A percentile compares a stretch with the other conserved stretches of the same genome.
These are phyloP conservation scores for Fusarium anthophilum DNA, from an alignment of 2,329 filamentous ascomycete genomes.

Conservation along the genomic window DNA sequence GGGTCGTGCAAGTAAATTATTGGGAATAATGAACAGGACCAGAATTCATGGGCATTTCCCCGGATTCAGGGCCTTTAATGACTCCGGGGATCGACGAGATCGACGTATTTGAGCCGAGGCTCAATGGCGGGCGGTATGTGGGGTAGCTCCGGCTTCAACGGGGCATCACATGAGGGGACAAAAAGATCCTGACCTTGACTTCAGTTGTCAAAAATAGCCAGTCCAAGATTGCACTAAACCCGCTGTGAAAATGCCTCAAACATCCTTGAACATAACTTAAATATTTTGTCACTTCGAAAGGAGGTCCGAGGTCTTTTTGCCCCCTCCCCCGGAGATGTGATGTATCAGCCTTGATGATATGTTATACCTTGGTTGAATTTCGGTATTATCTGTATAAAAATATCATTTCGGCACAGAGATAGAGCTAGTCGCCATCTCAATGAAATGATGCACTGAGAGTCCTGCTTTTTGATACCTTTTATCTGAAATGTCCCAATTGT, in stretches of 20 bases:
- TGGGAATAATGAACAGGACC: background rate
- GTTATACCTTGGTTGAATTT: background rate
- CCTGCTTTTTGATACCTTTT: background rate
- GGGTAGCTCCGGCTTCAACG: constrained; percentile 26
- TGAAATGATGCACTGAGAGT: no score
- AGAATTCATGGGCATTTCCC: background rate
- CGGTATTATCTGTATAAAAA: background rate
- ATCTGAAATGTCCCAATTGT: background rate
- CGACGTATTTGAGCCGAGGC: constrained; percentile 40
- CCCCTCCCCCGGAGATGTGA: background rate
- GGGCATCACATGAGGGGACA: background rate
- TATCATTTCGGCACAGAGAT: background rate
- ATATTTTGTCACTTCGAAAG: accelerated
- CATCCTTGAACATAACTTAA: accelerated
- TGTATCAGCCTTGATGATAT: background rate
- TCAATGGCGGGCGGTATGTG: constrained; percentile 41
- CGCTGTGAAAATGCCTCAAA: accelerated
- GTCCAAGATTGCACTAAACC: accelerated
- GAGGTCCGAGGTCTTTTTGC: background rate
- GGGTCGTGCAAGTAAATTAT: background rate
- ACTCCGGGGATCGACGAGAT: constrained; percentile 9
- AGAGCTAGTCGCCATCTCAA: background rate
- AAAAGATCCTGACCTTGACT: background rate
- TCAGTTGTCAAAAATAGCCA: accelerated
- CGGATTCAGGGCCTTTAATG: constrained; percentile 11